Evolutionary conservation across 257 asterid species (phyloP).

Genomic region (Solanum sejunctum): DNA sequence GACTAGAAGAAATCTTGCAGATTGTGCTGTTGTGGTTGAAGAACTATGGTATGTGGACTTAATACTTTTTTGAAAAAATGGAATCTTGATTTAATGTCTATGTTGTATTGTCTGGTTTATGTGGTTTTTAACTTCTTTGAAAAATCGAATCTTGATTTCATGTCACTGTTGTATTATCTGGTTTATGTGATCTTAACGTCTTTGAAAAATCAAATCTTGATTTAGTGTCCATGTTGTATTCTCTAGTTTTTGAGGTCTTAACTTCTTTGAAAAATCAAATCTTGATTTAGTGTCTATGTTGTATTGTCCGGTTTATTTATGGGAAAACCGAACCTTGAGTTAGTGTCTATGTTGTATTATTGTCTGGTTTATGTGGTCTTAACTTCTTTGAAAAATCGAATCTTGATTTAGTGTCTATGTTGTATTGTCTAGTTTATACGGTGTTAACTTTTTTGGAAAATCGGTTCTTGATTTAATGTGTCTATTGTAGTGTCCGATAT

Average conservation of each 20-base stretch:
- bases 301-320: too few relatives aligned
- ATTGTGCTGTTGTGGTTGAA: constrained; percentile 95
- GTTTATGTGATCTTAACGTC: background rate
- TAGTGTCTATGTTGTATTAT: background rate
- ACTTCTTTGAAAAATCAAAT: too few relatives aligned
- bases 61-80: background rate
- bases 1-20: constrained; percentile 83
- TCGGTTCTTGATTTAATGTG: background rate
- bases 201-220: background rate
- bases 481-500: background rate
- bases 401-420: background rate
- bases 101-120: background rate
- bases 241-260: background rate
- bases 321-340: background rate
- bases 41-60: constrained; percentile 67
- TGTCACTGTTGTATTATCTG: too few relatives aligned
- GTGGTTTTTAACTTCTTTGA: background rate
- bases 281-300: background rate
- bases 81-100: background rate
- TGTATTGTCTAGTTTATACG: background rate
- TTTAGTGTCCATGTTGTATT: background rate
- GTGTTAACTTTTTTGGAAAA: too few relatives aligned
- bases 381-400: too few relatives aligned
- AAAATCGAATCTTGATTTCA: background rate
- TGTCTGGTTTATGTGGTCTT: background rate